Evolutionary conservation across 2,329 filamentous ascomycete genomes (phyloP), one percentile per base, ranked within the genome.

Genomic region (Pseudogymnoascus sp.): DNA sequence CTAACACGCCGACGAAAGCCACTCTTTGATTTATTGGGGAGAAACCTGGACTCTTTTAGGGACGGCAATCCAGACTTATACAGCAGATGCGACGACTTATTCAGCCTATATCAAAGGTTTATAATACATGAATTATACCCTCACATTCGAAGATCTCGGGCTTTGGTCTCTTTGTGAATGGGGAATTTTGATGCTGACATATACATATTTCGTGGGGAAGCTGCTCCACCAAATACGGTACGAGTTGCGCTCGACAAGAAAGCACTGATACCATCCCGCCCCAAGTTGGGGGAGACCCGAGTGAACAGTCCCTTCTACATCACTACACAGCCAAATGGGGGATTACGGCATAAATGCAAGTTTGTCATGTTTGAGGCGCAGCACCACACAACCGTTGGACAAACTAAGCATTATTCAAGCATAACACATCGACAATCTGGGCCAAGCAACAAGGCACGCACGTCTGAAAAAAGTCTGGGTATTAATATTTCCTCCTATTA

Each of bases 181-280:
- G 25, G 43, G 25, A n/a, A 15, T 30, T 50, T 50, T 30, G 43
- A 6, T 50, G 43, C 43, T 50, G 43, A 50, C 43, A 50, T 50
- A 50, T 50, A 50, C 43, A 12, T 50, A 50, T 50, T 50, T 50
- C 43, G 43, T 50, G 43, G 43, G 43, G 43, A 50, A 50, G 43
- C 22, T 30, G 9, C 30, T 33, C 30, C 30, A 33, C 25, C 30
- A 7, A 33, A 9, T 33, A 43, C 20, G 12, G 39, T 43, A 43
- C 39, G n/a, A n/a, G n/a, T n/a, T n/a, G n/a, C 20, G 2, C 20
- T 43, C 6, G 14, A 3, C 20, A 43, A 22, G n/a, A 22, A 22
- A 22, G 12, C 20, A 43, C 39, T 25, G 39, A 43, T 43, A 47
- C 22, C 15, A 28, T 25, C 12, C 41, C 41, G 41, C 9, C 30